phyloP scores from a whole-genome alignment of 805 yeast genomes.

The Sungouiella blattae region DNA sequence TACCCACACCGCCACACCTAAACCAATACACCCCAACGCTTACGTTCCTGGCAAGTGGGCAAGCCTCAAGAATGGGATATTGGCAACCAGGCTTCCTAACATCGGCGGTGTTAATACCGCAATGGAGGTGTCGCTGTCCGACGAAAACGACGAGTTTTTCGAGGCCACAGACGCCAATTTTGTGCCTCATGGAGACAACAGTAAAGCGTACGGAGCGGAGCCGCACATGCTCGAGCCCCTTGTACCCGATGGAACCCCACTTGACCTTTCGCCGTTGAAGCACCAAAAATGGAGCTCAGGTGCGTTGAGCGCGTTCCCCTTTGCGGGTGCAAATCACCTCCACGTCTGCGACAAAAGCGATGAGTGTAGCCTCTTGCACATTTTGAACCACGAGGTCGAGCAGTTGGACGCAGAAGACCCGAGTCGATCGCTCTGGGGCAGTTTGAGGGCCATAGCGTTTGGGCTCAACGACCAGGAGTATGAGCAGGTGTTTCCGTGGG shows the following conservation, averaged over 20 bases:
- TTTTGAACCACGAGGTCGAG: constrained; percentile 15
- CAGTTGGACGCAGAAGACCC: constrained; percentile 5
- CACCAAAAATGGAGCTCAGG: constrained; percentile 8
- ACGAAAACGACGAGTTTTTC: constrained; percentile 11
- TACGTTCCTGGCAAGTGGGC: no score
- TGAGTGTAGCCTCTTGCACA: constrained; percentile 13
- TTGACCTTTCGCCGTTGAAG: constrained; percentile 11
- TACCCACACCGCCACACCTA: no score
- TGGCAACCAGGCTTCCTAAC: no score
- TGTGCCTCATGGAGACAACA: not conserved
- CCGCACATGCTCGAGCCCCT: constrained; percentile 18
- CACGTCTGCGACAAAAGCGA: constrained; percentile 6
- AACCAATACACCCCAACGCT: no score
- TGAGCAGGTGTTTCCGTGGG: constrained; percentile 15
- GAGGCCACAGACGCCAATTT: constrained; percentile 7
- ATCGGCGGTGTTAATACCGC: no score
- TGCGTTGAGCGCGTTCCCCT: constrained; percentile 11
- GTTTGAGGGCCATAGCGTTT: constrained; percentile 5
- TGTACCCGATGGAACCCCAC: constrained; percentile 9
- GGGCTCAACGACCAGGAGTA: constrained; percentile 14
- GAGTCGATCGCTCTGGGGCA: constrained; percentile 7
- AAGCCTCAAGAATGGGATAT: no score
- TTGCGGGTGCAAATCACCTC: constrained; percentile 7
- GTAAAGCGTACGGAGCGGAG: no score
- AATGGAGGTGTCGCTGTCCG: no score